These are phyloP conservation scores for Termitomyces sp. DNA, from an alignment of 768 basidiomycete species.

Conservation along the genomic window DNA sequence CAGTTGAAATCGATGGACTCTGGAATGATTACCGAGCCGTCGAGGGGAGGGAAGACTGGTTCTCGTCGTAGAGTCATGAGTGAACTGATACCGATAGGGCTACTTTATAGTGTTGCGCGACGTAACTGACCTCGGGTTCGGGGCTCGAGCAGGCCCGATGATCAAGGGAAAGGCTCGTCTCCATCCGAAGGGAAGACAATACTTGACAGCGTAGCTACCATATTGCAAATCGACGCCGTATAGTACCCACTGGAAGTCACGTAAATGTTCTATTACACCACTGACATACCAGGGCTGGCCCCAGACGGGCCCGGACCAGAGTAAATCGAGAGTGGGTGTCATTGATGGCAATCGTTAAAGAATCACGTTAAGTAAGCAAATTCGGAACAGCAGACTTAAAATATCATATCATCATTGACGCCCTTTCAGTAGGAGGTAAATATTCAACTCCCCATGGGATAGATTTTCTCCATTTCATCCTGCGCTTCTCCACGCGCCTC, in stretches of 20 bases:
- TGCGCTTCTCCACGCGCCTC: background rate
- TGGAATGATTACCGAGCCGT: constrained; percentile 10
- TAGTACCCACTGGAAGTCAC: too few species aligned
- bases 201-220: too few species aligned
- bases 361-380: background rate
- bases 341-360: background rate
- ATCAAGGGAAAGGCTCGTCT: background rate
- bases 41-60: constrained; percentile 13
- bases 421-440: background rate
- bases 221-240: too few species aligned
- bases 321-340: background rate
- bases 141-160: background rate
- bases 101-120: background rate
- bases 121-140: background rate
- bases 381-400: background rate
- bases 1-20: constrained; percentile 19
- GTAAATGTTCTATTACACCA: background rate
- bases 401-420: background rate
- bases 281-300: too few species aligned
- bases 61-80: background rate
- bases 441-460: background rate
- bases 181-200: too few species aligned
- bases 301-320: background rate
- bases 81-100: too few species aligned
- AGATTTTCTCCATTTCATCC: background rate